These are phyloP conservation scores for Ophiostoma quercus DNA, from an alignment of 2,329 filamentous ascomycete genomes.

Conservation along the genomic window DNA sequence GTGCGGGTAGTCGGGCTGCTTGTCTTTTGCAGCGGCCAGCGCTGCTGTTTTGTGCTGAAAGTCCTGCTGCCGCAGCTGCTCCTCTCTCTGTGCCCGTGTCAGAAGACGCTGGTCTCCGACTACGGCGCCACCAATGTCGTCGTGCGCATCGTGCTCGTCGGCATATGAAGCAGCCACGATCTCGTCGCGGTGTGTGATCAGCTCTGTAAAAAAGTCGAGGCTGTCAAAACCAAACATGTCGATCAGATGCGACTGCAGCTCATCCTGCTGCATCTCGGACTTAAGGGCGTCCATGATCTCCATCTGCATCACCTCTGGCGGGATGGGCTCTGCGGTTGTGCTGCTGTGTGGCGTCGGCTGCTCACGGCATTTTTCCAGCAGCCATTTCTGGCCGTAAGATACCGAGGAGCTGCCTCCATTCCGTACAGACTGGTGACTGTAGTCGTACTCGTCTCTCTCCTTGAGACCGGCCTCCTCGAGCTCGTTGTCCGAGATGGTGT, in stretches of 20 bases:
- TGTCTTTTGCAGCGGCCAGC: conserved; percentile 65
- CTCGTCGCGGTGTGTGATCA: conserved; percentile 71
- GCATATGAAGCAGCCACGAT: conserved; percentile 47
- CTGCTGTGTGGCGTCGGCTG: conserved; percentile 57
- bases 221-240: conserved; percentile 92
- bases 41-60: conserved; percentile 73
- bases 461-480: conserved; percentile 48
- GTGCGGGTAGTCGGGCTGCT: conserved; percentile 79
- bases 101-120: conserved; percentile 51
- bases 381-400: conserved; percentile 61
- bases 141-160: conserved; percentile 31
- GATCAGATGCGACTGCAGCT: conserved; percentile 83
- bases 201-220: conserved; percentile 83
- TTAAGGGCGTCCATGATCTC: conserved; percentile 72
- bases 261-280: conserved; percentile 66
- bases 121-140: conserved; percentile 31
- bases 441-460: background rate
- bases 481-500: conserved; percentile 77
- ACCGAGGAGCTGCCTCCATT: conserved; percentile 16
- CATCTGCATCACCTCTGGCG: conserved; percentile 64
- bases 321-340: conserved; percentile 45
- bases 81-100: conserved; percentile 71
- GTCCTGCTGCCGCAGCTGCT: conserved; percentile 69
- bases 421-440: conserved; percentile 20
- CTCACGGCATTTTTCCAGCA: conserved; percentile 58